Percentiles rank a stretch among this genome's conserved stretches.
Evolutionary conservation across 805 yeast species (phyloP).

Genomic region (Hemisphaericaspora nanyangensis): DNA sequence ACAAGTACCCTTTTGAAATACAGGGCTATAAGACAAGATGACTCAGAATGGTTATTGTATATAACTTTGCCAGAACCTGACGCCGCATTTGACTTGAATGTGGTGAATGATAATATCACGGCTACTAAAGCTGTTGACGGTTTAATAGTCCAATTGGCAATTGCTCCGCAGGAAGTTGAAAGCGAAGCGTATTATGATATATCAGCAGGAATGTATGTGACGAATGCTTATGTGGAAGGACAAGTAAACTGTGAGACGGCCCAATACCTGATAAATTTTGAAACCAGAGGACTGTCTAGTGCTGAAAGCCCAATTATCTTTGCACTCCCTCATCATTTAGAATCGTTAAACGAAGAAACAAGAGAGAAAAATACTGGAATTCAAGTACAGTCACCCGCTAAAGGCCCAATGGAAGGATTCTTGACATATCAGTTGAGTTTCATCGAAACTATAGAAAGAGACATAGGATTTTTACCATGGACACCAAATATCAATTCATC

Average conservation of each 20-base stretch:
- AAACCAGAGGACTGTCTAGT: conserved; percentile 47
- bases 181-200: conserved; percentile 49
- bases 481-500: conserved; percentile 23
- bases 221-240: conserved; percentile 47
- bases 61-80: conserved; percentile 39
- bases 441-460: conserved; percentile 35
- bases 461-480: conserved; percentile 47
- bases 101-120: conserved; percentile 34
- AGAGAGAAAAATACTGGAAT: conserved; percentile 37
- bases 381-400: conserved; percentile 42
- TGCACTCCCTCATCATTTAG: conserved; percentile 53
- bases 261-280: conserved; percentile 45
- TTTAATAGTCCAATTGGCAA: conserved; percentile 37
- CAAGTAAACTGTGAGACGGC: conserved; percentile 45
- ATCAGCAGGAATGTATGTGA: conserved; percentile 67
- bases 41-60: conserved; percentile 64
- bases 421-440: conserved; percentile 36
- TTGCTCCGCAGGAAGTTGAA: conserved; percentile 22
- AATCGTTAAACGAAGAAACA: conserved; percentile 27
- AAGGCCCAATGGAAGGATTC: conserved; percentile 48
- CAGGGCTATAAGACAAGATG: conserved; percentile 49
- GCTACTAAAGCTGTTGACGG: conserved; percentile 45
- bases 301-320: conserved; percentile 45
- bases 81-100: conserved; percentile 25
- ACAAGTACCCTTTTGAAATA: conserved; percentile 50